Percentiles rank a stretch among this genome's conserved stretches.
These are phyloP conservation scores for Microbotryum silenes-acaulis DNA, from an alignment of 1,284 basidiomycete species.

Conservation along the genomic window DNA sequence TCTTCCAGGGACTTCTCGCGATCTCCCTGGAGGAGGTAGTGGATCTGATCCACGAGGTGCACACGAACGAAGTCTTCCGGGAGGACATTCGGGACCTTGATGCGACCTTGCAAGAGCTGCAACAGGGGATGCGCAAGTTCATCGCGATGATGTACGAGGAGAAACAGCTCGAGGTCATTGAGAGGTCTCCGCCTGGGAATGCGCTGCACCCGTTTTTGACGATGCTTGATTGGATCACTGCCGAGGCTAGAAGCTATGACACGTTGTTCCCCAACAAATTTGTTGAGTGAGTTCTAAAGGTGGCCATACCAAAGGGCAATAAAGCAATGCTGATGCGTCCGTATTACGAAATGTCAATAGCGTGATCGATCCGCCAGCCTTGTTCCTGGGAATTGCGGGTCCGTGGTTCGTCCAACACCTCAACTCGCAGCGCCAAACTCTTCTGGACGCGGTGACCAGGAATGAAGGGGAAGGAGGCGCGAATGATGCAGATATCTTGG, in stretches of 20 bases:
- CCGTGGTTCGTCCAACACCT: constrained; percentile 71
- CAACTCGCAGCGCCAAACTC: constrained; percentile 58
- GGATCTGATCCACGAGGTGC: constrained; percentile 43
- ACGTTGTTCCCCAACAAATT: constrained; percentile 77
- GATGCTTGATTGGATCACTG: constrained; percentile 84
- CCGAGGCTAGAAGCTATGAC: constrained; percentile 68
- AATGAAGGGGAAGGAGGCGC: constrained; percentile 68
- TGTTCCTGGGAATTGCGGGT: constrained; percentile 63
- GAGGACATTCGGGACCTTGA: constrained; percentile 35
- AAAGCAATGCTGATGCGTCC: background rate
- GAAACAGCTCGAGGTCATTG: constrained; percentile 55
- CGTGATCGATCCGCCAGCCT: constrained; percentile 20
- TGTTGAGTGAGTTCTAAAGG: constrained; percentile 53
- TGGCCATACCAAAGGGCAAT: background rate
- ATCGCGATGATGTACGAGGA: constrained; percentile 42
- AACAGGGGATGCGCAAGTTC: constrained; percentile 46
- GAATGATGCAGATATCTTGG: constrained; percentile 80
- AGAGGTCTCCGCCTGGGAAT: constrained; percentile 54
- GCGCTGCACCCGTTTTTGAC: constrained; percentile 63
- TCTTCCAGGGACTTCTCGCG: constrained; percentile 64
- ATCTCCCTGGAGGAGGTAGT: constrained; percentile 65
- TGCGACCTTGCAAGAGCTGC: constrained; percentile 39
- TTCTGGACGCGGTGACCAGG: constrained; percentile 17
- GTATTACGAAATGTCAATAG: background rate
- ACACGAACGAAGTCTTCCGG: constrained; percentile 35